Conservation (phyloP, 2,329 filamentous ascomycete genomes). For the Penicillium expansum region DNA sequence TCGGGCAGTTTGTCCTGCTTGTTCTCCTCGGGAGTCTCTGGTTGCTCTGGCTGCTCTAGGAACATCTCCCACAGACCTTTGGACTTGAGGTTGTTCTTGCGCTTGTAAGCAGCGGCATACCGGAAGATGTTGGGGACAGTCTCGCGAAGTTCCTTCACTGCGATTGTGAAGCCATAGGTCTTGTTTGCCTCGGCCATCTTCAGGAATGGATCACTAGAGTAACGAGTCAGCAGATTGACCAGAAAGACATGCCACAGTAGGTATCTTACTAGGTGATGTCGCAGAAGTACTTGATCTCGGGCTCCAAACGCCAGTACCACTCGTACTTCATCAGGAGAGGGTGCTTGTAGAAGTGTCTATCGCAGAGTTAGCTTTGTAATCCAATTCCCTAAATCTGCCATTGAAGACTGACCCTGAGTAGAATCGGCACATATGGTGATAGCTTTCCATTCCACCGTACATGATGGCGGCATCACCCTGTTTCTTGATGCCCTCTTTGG, state of each 20-base stretch:
- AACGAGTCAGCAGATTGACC: constrained; percentile 3
- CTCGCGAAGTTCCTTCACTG: constrained; percentile 95
- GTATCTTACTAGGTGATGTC: constrained; percentile 88
- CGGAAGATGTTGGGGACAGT: constrained; percentile 98
- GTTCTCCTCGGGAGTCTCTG: constrained; percentile 56
- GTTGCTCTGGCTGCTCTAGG: constrained; percentile 61
- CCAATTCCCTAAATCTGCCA: neutral
- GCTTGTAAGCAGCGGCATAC: constrained; percentile 97
- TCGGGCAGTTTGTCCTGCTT: constrained; percentile 72
- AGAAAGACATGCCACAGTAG: neutral
- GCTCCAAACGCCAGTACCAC: constrained; percentile 99
- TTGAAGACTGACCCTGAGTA: constrained; percentile 76
- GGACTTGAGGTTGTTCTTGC: constrained; percentile 83
- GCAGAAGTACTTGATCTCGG: constrained; percentile 99
- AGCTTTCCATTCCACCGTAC: constrained; percentile 98
- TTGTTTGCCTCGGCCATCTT: constrained; percentile 94
- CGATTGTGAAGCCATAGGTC: constrained; percentile 98
- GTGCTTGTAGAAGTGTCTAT: constrained; percentile 93
- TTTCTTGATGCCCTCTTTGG: constrained; percentile 92
- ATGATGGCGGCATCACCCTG: constrained; percentile 97
- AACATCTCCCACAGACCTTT: constrained; percentile 99
- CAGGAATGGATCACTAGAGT: constrained; percentile 75
- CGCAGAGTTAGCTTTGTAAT: constrained; percentile 18
- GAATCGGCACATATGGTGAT: constrained; percentile 98
- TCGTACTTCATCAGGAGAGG: constrained; percentile 93